Base-by-base conservation (phyloP, 441 rosid species). In the Erodium trifolium region DNA sequence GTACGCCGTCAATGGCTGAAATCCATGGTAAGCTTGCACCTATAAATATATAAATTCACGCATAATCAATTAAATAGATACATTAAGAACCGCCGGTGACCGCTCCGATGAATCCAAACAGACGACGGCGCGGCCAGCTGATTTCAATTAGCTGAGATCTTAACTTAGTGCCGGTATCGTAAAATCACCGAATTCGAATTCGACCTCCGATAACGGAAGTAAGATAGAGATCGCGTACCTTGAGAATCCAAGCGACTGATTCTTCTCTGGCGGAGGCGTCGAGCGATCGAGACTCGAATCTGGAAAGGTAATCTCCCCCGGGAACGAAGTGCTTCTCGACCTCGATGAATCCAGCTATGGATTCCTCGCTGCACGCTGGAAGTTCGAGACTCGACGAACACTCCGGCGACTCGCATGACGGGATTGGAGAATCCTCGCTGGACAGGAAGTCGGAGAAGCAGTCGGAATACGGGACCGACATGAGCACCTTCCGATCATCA, bases 181-280 rank as follows among this genome's bases (percentile, higher is more conserved):
- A 23, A 23, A 23, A 23, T 23, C 27, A 0, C 2, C 27, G 2
- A 23, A 23, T 23, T 23, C 27, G 27, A 23, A 23, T 23, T 23
- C 27, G 27, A n/a, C n/a, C n/a, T n/a, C n/a, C n/a, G 27, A 2
- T 23, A 23, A 2, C 27, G 27, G 27, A 23, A 23, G 27, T 23
- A 0, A 23, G 2, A 23, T 23, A 23, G 27, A 29, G 27, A 6
- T n/a, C 53, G 13, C 68, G 67, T 75, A 82, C 98, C 94, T 89
- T 88, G 84, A 91, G 91, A 77, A 93, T 93, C 98, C 97, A 93
- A 77, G 93, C 82, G 84, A 93, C 93, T 18, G 96, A 82, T n/a
- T 86, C 83, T 78, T 89, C 94, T 71, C 98, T 82, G 76, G 88
- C 91, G 57, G 96, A 82, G 57, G 90, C 97, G 65, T 89, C 93